Evolutionary conservation across 2,329 filamentous ascomycete species (phyloP).

Genomic region (Talaromyces piceae): DNA sequence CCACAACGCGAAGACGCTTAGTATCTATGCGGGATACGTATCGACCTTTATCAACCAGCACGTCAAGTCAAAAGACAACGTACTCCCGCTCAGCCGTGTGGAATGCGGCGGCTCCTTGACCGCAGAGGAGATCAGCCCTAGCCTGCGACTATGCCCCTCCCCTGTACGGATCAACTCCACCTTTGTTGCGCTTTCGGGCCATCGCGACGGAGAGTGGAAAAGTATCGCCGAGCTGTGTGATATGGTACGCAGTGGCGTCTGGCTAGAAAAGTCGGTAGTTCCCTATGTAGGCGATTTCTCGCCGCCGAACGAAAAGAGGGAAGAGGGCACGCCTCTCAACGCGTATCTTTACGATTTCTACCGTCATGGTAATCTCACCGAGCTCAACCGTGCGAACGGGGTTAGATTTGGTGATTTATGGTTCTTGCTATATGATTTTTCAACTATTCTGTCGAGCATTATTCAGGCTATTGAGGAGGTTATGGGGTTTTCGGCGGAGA

Average conservation of each 20-base stretch:
- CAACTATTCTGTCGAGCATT: background rate
- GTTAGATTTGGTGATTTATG: slow-evolving; percentile 53
- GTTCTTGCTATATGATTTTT: slow-evolving; percentile 6
- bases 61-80: slow-evolving; percentile 45
- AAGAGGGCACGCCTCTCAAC: slow-evolving; percentile 38
- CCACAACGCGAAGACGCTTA: slow-evolving; percentile 60
- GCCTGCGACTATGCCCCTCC: background rate
- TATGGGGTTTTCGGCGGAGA: background rate
- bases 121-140: background rate
- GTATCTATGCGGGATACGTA: slow-evolving; percentile 62
- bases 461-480: background rate
- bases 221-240: slow-evolving; percentile 61
- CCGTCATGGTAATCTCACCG: slow-evolving; percentile 59
- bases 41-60: slow-evolving; percentile 62
- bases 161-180: slow-evolving; percentile 46
- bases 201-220: slow-evolving; percentile 52
- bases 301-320: no score
- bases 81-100: slow-evolving; percentile 52
- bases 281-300: slow-evolving; percentile 59
- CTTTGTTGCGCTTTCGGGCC: slow-evolving; percentile 65
- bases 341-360: slow-evolving; percentile 63
- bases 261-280: slow-evolving; percentile 66
- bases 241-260: slow-evolving; percentile 59
- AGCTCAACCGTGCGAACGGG: slow-evolving; percentile 57
- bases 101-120: background rate